Evolutionary conservation across 495 filamentous ascomycete genomes (phyloP), one percentile per base, ranked within the genome.

Genomic region (Cercophora sp.): DNA sequence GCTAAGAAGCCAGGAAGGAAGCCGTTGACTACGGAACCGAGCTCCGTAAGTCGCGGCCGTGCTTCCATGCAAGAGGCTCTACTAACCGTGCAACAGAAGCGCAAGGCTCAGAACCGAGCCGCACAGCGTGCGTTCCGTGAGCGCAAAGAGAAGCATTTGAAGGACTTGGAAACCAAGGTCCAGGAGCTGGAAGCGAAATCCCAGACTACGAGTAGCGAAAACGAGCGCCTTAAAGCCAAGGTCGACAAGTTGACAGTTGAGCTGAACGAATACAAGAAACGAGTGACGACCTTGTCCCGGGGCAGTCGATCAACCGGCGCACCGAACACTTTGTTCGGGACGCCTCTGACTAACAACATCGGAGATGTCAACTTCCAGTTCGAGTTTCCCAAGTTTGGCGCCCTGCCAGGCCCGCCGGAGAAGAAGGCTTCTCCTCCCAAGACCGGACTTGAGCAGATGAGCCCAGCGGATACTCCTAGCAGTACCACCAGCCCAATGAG

Each of bases 41-140:
- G 89, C 51, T 93, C 93, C 55, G 91, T 96, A 84, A 75, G 90
- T 77, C 35, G 44, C 46, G 5, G 39, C 19, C 41, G 60, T 39
- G 65, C 79, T 85, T 68, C 87, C 69, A n/a, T n/a, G n/a, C n/a
- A n/a, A n/a, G n/a, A n/a, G n/a, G n/a, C n/a, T n/a, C n/a, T n/a
- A n/a, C n/a, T n/a, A n/a, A 29, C 31, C 39, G 18, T 8, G 42
- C n/a, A 20, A 51, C 60, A 96, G 91, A 99, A 99, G 75, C 88
- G 93, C 57, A 99, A 99, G 72, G 93, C 94, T 9, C 93, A 99
- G 65, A 99, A 99, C 59, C 86, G 93, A 52, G 93, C 94, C 1
- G 93, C 93, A 23, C 93, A 99, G 71, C 82, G 93, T 35, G 93
- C 93, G 5, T 99, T 99, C 81, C 81, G 93, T 20, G 93, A 99